phyloP scores from a whole-genome alignment of 2,329 filamentous ascomycete species.

The Colletotrichum gigasporum region DNA sequence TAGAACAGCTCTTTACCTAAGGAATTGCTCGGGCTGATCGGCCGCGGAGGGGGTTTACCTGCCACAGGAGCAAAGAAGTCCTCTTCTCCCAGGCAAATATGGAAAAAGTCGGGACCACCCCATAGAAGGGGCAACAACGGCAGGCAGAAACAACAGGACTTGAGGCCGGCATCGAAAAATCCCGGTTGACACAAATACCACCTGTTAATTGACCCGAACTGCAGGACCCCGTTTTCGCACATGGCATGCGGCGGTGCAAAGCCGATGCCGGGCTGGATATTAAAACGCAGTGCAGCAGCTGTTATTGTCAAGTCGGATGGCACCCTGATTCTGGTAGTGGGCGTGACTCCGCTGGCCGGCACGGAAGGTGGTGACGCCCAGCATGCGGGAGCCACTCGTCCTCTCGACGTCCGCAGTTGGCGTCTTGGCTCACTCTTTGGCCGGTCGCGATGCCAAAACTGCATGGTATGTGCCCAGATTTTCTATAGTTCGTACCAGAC shows the following conservation, averaged over 20 bases:
- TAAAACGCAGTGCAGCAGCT: neutral
- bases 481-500: neutral
- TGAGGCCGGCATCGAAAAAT: too few relatives aligned
- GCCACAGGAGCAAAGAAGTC: too few relatives aligned
- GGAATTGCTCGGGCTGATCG: neutral
- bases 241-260: slow-evolving; percentile 22
- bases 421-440: slow-evolving; percentile 17
- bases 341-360: slow-evolving; percentile 6
- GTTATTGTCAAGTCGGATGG: slow-evolving; percentile 12
- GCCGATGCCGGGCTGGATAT: slow-evolving; percentile 10
- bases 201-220: neutral
- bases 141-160: too few relatives aligned
- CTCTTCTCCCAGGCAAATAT: too few relatives aligned
- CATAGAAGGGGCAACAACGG: too few relatives aligned
- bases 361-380: slow-evolving; percentile 8
- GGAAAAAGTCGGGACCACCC: too few relatives aligned
- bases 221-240: neutral
- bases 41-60: neutral
- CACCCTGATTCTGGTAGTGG: neutral
- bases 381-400: neutral
- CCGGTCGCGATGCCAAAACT: neutral
- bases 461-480: too few relatives aligned
- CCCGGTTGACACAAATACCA: neutral
- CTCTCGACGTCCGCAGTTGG: neutral
- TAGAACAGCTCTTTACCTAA: slow-evolving; percentile 11